These are phyloP conservation scores for Knoxdaviesia proteae DNA, from an alignment of 2,329 filamentous ascomycete species.

Conservation along the genomic window DNA sequence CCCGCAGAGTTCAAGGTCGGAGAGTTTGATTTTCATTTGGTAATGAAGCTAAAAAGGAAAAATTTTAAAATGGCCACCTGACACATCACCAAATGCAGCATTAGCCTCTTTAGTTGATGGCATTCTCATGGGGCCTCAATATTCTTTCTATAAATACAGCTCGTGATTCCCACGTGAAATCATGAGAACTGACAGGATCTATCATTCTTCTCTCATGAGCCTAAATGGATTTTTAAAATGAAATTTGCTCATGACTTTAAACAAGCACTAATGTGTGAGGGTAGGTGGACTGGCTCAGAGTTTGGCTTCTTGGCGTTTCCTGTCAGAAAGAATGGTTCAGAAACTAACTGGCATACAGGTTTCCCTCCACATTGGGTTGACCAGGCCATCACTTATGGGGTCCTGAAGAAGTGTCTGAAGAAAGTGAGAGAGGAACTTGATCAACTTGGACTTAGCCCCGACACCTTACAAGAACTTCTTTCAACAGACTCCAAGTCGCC, in stretches of 20 bases:
- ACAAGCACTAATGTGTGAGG: slow-evolving; percentile 43
- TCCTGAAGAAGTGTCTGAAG: slow-evolving; percentile 79
- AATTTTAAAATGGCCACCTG: too few species aligned
- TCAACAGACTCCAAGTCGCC: slow-evolving; percentile 24
- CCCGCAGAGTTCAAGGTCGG: too few species aligned
- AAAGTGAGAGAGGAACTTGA: slow-evolving; percentile 53
- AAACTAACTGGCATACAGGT: slow-evolving; percentile 15
- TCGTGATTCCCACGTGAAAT: neutral
- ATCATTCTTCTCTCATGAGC: too few species aligned
- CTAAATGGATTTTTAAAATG: slow-evolving; percentile 26
- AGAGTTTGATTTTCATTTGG: too few species aligned
- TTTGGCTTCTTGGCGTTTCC: neutral
- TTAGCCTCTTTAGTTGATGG: neutral
- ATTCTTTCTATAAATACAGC: neutral
- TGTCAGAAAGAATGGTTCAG: neutral
- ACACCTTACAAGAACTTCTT: slow-evolving; percentile 46
- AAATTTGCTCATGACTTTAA: slow-evolving; percentile 73
- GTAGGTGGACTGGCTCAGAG: slow-evolving; percentile 9
- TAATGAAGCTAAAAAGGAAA: too few species aligned
- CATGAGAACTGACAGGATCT: too few species aligned
- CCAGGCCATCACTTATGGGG: slow-evolving; percentile 61
- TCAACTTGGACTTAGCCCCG: slow-evolving; percentile 48
- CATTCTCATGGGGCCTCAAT: neutral
- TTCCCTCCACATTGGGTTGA: slow-evolving; percentile 56
- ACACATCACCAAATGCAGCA: neutral